These are phyloP conservation scores for Verbena officinalis DNA, from an alignment of 257 asterid genomes.

Conservation along the genomic window DNA sequence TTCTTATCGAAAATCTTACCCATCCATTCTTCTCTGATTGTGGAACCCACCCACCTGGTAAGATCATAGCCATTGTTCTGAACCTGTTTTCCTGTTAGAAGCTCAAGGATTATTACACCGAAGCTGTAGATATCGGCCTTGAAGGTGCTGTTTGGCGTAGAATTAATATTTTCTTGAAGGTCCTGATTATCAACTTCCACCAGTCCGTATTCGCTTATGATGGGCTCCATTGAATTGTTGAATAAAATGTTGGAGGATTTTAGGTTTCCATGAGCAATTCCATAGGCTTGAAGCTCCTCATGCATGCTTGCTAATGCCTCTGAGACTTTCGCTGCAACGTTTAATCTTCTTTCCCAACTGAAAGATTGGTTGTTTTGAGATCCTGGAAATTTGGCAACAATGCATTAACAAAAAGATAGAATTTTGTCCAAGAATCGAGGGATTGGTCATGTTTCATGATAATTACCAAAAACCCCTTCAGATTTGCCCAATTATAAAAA, in stretches of 20 bases:
- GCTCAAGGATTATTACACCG: slow-evolving; percentile 68
- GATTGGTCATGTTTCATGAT: too few species aligned
- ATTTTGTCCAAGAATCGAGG: too few species aligned
- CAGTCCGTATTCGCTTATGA: slow-evolving; percentile 72
- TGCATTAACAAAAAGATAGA: background rate
- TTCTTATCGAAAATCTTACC: slow-evolving; percentile 67
- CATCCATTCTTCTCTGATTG: slow-evolving; percentile 79
- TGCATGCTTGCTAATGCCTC: slow-evolving; percentile 70
- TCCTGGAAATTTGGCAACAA: slow-evolving; percentile 45
- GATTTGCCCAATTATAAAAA: too few species aligned
- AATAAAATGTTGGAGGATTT: slow-evolving; percentile 73
- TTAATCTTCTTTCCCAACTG: slow-evolving; percentile 64
- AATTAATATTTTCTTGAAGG: slow-evolving; percentile 23
- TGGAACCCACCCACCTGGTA: slow-evolving; percentile 67
- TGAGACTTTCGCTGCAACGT: slow-evolving; percentile 47
- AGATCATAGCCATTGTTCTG: slow-evolving; percentile 58
- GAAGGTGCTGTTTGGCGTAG: slow-evolving; percentile 23
- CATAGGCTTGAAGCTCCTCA: slow-evolving; percentile 46
- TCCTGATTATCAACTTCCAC: slow-evolving; percentile 36
- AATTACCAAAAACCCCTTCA: too few species aligned
- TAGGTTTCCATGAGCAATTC: slow-evolving; percentile 70
- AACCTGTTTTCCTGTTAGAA: slow-evolving; percentile 66
- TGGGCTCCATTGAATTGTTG: slow-evolving; percentile 53
- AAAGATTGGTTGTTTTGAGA: slow-evolving; percentile 38
- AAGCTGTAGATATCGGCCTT: slow-evolving; percentile 52